Evolutionary conservation across 805 yeast genomes (phyloP).

Genomic region (Suhomyces sp.): DNA sequence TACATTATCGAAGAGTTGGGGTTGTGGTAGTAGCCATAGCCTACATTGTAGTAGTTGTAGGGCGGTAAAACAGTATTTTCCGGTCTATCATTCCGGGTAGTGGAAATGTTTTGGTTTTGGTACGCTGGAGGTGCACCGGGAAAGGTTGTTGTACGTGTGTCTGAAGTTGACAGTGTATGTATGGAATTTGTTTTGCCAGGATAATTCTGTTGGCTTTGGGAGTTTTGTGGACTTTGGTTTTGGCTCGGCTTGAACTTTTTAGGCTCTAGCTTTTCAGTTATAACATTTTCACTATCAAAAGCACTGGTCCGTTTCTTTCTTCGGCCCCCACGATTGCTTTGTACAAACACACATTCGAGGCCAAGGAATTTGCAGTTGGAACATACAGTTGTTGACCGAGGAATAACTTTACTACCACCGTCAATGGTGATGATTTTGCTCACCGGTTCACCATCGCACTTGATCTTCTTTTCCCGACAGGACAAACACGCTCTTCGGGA

Average conservation of each 20-base stretch:
- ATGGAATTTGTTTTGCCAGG: not conserved
- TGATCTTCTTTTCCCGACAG: constrained; percentile 63
- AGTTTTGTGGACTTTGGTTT: not conserved
- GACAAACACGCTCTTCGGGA: constrained; percentile 52
- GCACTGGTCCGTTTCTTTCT: constrained; percentile 31
- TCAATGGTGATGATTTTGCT: constrained; percentile 12
- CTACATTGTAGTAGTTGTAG: not conserved
- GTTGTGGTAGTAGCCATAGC: not conserved
- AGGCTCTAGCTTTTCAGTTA: not conserved
- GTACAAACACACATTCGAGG: constrained; percentile 53
- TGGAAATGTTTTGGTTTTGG: not conserved
- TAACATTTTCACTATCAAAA: not conserved
- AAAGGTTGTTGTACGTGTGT: not conserved
- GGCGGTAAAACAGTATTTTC: not conserved
- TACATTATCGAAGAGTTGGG: not conserved
- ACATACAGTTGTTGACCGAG: constrained; percentile 26
- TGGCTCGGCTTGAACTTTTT: not conserved
- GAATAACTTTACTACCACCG: constrained; percentile 15
- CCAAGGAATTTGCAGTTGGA: constrained; percentile 48
- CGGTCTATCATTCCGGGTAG: not conserved
- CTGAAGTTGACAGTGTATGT: not conserved
- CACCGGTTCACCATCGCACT: constrained; percentile 59
- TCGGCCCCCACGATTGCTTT: constrained; percentile 56
- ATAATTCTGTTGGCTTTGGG: not conserved
- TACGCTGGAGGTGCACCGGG: not conserved